Evolutionary conservation across 768 basidiomycete species (phyloP), one percentile per base, ranked within the genome.

Genomic region (Lactarius evosmus): DNA sequence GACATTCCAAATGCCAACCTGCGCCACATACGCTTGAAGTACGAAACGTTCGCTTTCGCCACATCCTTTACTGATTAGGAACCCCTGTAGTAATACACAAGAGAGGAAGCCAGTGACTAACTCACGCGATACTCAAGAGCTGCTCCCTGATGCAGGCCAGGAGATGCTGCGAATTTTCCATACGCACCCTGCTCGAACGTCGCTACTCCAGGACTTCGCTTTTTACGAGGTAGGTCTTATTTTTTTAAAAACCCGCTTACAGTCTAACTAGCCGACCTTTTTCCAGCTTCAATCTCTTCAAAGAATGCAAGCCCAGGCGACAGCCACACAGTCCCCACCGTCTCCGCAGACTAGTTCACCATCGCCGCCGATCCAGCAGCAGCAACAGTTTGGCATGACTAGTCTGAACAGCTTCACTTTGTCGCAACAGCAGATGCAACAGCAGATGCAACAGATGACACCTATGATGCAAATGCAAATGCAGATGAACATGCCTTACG

Each of bases 101-200:
- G 97, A 99, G 75, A 87, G 93, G 71, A 99, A 98, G 76, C 96
- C 97, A 2, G 96, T 99, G 61, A 99, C 97, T 2, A 97, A 97
- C 70, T 97, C 95, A 8, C 85, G 97, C 66, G 97, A 99, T 73
- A 98, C 97, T 2, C 97, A 98, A 74, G 97, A 98, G 72, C 81
- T 98, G 16, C 84, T 95, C 51, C 93, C 94, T 30, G 96, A 98
- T 69, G 95, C 95, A 22, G 97, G 97, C 0, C 88, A 92, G 73
- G 96, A 98, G 74, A 96, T 98, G 87, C 82, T 99, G 40, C 84
- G 91, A 54, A 98, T 98, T 71, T 96, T 98, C 82, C 85, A 93
- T 67, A 88, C 89, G 1, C 95, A 97, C 72, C 93, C 93, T 8
- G 89, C 94, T 5, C 85, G 93, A 70, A 98, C 97, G 2, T 95